Conservation (phyloP, 176 grass and related monocot species). For the Musa troglodytarum region DNA sequence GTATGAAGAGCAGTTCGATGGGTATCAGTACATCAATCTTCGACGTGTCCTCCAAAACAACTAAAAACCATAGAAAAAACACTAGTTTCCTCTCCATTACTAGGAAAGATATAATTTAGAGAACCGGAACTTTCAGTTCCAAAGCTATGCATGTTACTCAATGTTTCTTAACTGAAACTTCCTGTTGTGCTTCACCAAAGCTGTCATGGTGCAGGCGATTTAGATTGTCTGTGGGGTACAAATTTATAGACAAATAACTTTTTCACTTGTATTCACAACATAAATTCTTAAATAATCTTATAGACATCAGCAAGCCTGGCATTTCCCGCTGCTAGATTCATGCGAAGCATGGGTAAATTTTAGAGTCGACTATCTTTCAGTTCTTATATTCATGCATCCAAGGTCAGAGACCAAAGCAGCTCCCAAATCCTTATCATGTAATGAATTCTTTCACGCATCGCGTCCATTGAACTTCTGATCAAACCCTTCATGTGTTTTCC, state of each 20-base stretch:
- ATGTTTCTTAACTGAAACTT: no score
- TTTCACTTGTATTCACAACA: conserved; percentile 9
- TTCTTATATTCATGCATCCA: not conserved
- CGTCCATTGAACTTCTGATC: not conserved
- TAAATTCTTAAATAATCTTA: not conserved
- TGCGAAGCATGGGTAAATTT: not conserved
- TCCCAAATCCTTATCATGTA: not conserved
- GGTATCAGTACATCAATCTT: no score
- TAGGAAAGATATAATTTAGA: no score
- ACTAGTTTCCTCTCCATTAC: no score
- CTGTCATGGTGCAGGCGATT: not conserved
- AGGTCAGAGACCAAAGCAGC: not conserved
- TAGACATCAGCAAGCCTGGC: not conserved
- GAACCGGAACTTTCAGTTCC: no score
- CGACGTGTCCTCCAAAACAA: no score
- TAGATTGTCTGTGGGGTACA: not conserved
- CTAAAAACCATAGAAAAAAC: no score
- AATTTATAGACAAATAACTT: not conserved
- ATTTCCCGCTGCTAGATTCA: not conserved
- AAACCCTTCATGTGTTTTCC: conserved; percentile 45
- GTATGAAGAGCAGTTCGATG: no score
- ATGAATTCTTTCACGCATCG: not conserved
- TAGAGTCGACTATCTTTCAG: no score
- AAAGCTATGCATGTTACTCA: no score
- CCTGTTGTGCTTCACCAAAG: not conserved